Percentiles rank a stretch among this genome's conserved stretches.
phyloP scores from a whole-genome alignment of 192 early-diverging fungal species.

The Coemansia sp. region DNA sequence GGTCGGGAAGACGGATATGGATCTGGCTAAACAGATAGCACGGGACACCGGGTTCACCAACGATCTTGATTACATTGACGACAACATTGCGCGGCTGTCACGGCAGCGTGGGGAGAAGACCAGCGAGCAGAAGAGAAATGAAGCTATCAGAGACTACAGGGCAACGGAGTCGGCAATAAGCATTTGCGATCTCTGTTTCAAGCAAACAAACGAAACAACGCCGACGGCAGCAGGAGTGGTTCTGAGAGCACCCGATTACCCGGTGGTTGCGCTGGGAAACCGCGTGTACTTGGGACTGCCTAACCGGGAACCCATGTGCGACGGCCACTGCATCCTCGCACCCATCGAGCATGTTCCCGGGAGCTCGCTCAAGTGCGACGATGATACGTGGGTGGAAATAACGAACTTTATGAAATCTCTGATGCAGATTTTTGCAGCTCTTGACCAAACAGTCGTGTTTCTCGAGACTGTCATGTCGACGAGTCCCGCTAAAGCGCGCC shows the following conservation, averaged over 20 bases:
- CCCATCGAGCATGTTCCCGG: slow-evolving; percentile 79
- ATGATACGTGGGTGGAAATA: slow-evolving; percentile 93
- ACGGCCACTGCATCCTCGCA: slow-evolving; percentile 89
- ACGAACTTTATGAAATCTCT: slow-evolving; percentile 95
- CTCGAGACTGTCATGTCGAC: slow-evolving; percentile 86
- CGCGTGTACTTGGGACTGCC: slow-evolving; percentile 81
- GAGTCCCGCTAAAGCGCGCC: slow-evolving; percentile 63
- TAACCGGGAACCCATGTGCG: slow-evolving; percentile 67
- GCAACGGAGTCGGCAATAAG: slow-evolving; percentile 57
- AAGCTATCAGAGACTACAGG: slow-evolving; percentile 70
- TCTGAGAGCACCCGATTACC: slow-evolving; percentile 61
- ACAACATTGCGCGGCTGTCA: slow-evolving; percentile 76
- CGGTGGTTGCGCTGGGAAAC: slow-evolving; percentile 77
- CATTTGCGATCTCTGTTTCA: slow-evolving; percentile 75
- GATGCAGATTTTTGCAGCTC: slow-evolving; percentile 79
- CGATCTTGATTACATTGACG: slow-evolving; percentile 91
- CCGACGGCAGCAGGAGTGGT: slow-evolving; percentile 22
- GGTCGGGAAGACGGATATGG: slow-evolving; percentile 17
- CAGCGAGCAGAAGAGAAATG: slow-evolving; percentile 65
- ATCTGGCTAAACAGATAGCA: slow-evolving; percentile 42
- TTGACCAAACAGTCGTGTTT: slow-evolving; percentile 76
- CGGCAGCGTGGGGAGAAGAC: slow-evolving; percentile 58
- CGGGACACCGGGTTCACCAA: slow-evolving; percentile 49
- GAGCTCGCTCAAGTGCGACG: slow-evolving; percentile 83
- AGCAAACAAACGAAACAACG: slow-evolving; percentile 40